A percentile compares a stretch with the other conserved stretches of the same genome.
These are phyloP conservation scores for Hyphopichia homilentoma DNA, from an alignment of 805 yeast species.

Conservation along the genomic window DNA sequence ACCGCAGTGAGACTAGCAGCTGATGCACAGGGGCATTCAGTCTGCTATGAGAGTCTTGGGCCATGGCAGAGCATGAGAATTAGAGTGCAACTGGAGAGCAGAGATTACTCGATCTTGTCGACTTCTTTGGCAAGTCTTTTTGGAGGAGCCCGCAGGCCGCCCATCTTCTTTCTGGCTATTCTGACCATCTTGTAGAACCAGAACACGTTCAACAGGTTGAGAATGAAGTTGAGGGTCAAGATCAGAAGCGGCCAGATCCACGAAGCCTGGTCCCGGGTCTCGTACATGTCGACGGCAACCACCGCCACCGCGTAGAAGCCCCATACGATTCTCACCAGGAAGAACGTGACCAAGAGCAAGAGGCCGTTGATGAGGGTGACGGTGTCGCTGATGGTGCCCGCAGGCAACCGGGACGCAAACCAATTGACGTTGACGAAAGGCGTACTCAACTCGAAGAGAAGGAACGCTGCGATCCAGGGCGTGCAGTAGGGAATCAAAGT, in stretches of 20 bases:
- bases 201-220: conserved; percentile 65
- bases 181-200: conserved; percentile 90
- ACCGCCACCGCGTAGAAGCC: conserved; percentile 70
- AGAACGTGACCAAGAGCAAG: conserved; percentile 63
- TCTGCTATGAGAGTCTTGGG: no score
- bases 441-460: conserved; percentile 83
- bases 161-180: conserved; percentile 58
- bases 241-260: conserved; percentile 45
- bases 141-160: background rate
- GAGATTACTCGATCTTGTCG: conserved; percentile 1
- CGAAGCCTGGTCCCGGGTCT: conserved; percentile 44
- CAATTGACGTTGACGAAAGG: conserved; percentile 95
- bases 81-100: no score
- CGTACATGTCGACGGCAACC: conserved; percentile 47
- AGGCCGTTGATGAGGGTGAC: conserved; percentile 68
- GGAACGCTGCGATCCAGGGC: conserved; percentile 78
- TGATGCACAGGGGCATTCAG: no score
- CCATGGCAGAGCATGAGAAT: no score
- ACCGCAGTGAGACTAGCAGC: no score
- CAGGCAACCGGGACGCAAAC: conserved; percentile 79
- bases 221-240: conserved; percentile 54
- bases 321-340: conserved; percentile 77
- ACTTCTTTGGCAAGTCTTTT: conserved; percentile 1
- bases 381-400: conserved; percentile 54
- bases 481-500: conserved; percentile 71